phyloP scores from a whole-genome alignment of 2,329 filamentous ascomycete species.

The Botryotinia globosa region DNA sequence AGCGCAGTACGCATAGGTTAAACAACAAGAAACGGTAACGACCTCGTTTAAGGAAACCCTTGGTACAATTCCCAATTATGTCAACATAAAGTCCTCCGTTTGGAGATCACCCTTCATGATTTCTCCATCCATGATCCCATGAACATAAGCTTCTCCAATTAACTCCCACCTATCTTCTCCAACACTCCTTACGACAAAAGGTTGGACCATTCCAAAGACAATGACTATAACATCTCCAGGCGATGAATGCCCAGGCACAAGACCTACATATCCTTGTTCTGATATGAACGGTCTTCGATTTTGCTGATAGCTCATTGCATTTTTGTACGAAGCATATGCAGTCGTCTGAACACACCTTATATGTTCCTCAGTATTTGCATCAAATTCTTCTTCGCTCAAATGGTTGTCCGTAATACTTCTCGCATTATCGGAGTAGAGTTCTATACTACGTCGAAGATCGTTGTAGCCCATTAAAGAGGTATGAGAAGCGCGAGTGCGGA shows the following conservation, averaged over 20 bases:
- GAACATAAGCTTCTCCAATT: constrained; percentile 15
- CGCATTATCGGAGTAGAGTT: constrained; percentile 1
- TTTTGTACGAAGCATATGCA: constrained; percentile 12
- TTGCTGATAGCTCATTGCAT: constrained; percentile 14
- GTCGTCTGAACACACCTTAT: background rate
- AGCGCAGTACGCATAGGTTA: background rate
- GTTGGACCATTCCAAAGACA: constrained; percentile 19
- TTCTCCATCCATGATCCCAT: constrained; percentile 19
- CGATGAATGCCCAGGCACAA: constrained; percentile 3
- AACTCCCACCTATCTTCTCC: background rate
- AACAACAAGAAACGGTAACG: background rate
- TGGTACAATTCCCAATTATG: background rate
- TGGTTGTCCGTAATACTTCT: background rate
- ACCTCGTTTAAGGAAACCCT: background rate
- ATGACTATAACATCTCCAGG: constrained; percentile 20
- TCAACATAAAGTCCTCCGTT: constrained; percentile 3
- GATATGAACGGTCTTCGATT: constrained; percentile 20
- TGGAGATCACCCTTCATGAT: background rate
- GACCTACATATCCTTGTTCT: constrained; percentile 21
- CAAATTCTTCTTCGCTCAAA: background rate
- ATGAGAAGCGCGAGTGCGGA: background rate
- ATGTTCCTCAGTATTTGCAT: background rate
- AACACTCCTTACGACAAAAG: constrained; percentile 19
- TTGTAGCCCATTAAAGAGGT: constrained; percentile 1
- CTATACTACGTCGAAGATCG: constrained; percentile 16